Percentiles rank a stretch among this genome's conserved stretches.
These are phyloP conservation scores for Coffea eugenioides DNA, from an alignment of 257 asterid species.

Conservation along the genomic window DNA sequence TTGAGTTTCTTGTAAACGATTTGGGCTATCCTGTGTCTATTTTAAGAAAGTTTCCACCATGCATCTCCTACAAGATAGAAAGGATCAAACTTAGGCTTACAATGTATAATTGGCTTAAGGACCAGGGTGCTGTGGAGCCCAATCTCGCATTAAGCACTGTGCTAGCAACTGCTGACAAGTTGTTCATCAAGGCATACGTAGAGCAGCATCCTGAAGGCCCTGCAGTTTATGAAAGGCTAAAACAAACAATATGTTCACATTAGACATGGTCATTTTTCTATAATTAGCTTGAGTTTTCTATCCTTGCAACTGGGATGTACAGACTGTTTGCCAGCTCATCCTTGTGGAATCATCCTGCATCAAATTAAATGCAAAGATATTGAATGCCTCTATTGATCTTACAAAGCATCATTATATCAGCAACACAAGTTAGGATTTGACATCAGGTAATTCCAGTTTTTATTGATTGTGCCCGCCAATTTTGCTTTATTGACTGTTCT, in stretches of 20 bases:
- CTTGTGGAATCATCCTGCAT: not conserved
- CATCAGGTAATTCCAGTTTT: not conserved
- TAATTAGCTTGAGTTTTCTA: slow-evolving; percentile 5
- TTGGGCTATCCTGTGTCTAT: slow-evolving; percentile 50
- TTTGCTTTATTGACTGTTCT: not conserved
- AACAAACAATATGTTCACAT: slow-evolving; percentile 32
- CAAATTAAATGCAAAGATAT: not conserved
- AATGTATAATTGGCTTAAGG: slow-evolving; percentile 67
- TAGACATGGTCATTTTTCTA: slow-evolving; percentile 5
- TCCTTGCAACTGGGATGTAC: not conserved
- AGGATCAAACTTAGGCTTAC: slow-evolving; percentile 55
- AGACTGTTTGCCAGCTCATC: not conserved
- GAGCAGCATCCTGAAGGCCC: slow-evolving; percentile 55
- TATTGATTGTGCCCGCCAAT: not conserved
- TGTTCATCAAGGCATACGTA: slow-evolving; percentile 45
- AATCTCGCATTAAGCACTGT: slow-evolving; percentile 66
- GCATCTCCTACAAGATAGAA: slow-evolving; percentile 38
- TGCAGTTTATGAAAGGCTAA: slow-evolving; percentile 52
- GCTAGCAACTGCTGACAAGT: slow-evolving; percentile 47
- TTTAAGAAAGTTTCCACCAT: slow-evolving; percentile 44
- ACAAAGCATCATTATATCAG: slow-evolving; percentile 1
- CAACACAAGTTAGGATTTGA: not conserved
- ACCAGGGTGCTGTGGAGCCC: slow-evolving; percentile 35
- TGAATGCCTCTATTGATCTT: not conserved
- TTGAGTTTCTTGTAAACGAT: slow-evolving; percentile 42